Evolutionary conservation across 169 alveolate species (phyloP).

Genomic region (Amoebophrya sp.): DNA sequence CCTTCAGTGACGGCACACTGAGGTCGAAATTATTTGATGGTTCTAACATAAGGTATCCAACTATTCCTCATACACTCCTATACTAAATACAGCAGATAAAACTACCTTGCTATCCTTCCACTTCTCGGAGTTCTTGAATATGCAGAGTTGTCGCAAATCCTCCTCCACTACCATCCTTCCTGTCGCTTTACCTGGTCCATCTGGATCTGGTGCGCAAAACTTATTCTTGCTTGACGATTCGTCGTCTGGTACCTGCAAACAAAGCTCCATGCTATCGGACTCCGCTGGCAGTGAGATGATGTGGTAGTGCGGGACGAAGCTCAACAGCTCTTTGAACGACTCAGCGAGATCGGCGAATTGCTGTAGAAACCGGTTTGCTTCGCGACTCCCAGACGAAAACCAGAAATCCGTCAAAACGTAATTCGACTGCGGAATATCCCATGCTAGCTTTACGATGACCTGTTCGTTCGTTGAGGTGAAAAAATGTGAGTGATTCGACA

Average conservation of each 20-base stretch:
- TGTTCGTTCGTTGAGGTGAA: too few relatives aligned
- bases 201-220: constrained; percentile 10
- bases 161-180: neutral
- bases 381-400: neutral
- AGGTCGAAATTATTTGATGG: too few relatives aligned
- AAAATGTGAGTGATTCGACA: too few relatives aligned
- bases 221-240: neutral
- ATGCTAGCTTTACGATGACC: too few relatives aligned
- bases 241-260: neutral
- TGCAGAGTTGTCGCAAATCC: neutral
- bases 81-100: neutral
- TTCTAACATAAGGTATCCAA: too few relatives aligned
- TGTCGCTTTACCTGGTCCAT: neutral
- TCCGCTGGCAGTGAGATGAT: constrained; percentile 5
- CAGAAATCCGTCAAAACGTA: neutral
- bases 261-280: neutral
- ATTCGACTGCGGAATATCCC: neutral
- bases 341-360: neutral
- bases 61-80: neutral
- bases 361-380: neutral
- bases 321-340: neutral
- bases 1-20: too few relatives aligned
- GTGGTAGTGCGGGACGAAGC: constrained; percentile 24
- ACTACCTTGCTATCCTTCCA: neutral
- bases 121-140: constrained; percentile 2